Base-by-base conservation (phyloP, 768 basidiomycete species). In the Leccinum truebloodii region DNA sequence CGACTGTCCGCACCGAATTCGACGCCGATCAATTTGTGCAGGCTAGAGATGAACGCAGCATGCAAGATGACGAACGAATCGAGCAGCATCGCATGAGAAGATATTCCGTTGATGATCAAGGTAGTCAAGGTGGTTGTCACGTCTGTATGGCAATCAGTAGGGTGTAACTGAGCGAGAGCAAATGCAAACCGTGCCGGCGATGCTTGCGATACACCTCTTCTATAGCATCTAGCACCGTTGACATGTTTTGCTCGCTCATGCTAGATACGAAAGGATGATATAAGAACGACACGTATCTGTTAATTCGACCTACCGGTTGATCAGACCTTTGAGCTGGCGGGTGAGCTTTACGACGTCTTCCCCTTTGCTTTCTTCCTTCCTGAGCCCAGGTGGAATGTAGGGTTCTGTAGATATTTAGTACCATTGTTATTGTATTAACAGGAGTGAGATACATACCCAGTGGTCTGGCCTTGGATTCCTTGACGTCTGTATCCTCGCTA, bases 1-100 rank as follows among this genome's bases (percentile, higher is more conserved):
- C 52, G 32, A 48, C 20, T 51, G 32, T n/a, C 66, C 86, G 24
- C 71, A 95, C 94, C 95, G 66, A 96, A 95, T 66, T 96, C 95
- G 51, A 93, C 77, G 6, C 95, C 95, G 16, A 93, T 76, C 34
- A 93, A 78, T 71, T 87, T 89, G 74, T 96, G 85, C 50, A 98
- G 74, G 58, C 86, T 85, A 2, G 91, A 86, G 35, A 96, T 84
- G 54, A 98, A 86, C 0, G 92, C 89, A 0, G 93, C 94, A 68
- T 96, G 86, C 1, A 97, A 80, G 13, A 92, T 87, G 48, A 97
- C 92, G 67, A 92, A 95, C 7, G 92, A 92, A 71, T 96, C 95
- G 46, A 97, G 80, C 4, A 93, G 79, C 28, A 88, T 87, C 0
- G 91, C 86, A 71, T 91, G 91, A 18, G 87, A 83, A 3, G 92